Percentiles rank a stretch among this genome's conserved stretches.
These are phyloP conservation scores for Bonia amplexicaulis DNA, from an alignment of 176 grass and related monocot genomes.

Conservation along the genomic window DNA sequence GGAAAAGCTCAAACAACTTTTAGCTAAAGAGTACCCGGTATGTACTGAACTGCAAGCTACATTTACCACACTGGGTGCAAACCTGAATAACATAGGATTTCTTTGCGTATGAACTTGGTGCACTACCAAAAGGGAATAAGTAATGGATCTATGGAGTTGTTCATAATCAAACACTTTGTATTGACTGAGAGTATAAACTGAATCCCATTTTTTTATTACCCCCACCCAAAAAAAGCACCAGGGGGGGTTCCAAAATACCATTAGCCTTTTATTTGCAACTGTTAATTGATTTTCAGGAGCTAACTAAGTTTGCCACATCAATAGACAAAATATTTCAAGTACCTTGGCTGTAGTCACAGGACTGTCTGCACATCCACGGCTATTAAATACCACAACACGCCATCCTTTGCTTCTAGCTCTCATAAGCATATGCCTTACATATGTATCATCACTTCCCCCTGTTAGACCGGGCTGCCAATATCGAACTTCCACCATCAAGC, in stretches of 20 bases:
- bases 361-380: slow-evolving; percentile 82
- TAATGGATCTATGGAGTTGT: neutral
- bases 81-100: neutral
- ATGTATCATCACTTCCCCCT: slow-evolving; percentile 91
- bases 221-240: neutral
- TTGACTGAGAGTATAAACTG: neutral
- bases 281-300: neutral
- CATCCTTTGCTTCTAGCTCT: slow-evolving; percentile 89
- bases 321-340: slow-evolving; percentile 13
- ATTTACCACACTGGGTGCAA: slow-evolving; percentile 21
- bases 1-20: neutral
- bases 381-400: slow-evolving; percentile 87
- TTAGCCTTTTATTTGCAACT: neutral
- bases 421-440: slow-evolving; percentile 95
- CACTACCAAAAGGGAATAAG: neutral
- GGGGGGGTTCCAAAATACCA: neutral
- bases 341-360: slow-evolving; percentile 93
- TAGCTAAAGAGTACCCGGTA: neutral
- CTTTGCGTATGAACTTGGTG: neutral
- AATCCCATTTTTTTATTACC: neutral
- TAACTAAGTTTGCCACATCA: neutral
- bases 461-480: slow-evolving; percentile 79
- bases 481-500: neutral
- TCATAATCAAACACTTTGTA: neutral
- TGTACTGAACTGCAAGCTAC: neutral